These are phyloP conservation scores for Sisymbrium irio DNA, from an alignment of 345 rosid species.

Conservation along the genomic window DNA sequence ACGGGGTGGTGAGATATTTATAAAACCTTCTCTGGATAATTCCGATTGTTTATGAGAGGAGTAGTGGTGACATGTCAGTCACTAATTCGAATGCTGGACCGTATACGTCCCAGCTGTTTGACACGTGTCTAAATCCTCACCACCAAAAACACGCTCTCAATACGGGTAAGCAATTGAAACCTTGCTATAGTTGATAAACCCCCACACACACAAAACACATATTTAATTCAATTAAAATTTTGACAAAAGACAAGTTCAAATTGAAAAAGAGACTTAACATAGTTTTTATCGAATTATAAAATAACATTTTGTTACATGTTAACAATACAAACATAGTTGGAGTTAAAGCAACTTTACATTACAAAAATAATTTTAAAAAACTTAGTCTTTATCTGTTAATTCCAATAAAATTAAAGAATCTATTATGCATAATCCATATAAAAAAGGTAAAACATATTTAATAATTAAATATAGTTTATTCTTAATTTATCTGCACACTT, in stretches of 20 bases:
- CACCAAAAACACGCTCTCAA: background rate
- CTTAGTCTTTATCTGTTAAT: background rate
- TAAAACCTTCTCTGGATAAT: slow-evolving; percentile 21
- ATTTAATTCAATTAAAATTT: background rate
- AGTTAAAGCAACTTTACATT: background rate
- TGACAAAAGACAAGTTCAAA: background rate
- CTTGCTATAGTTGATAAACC: background rate
- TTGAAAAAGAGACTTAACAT: background rate
- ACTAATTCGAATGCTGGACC: background rate
- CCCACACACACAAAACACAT: background rate
- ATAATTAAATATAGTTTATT: too few relatives aligned
- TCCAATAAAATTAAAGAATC: background rate
- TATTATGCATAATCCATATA: too few relatives aligned
- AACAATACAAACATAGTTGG: background rate
- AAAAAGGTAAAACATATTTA: too few relatives aligned
- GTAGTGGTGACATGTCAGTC: slow-evolving; percentile 2
- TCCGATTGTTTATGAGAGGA: slow-evolving; percentile 16
- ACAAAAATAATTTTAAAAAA: too few relatives aligned
- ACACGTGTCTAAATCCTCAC: slow-evolving; percentile 22
- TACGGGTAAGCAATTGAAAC: slow-evolving; percentile 29
- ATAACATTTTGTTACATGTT: background rate
- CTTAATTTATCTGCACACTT: too few relatives aligned
- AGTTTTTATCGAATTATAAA: too few relatives aligned
- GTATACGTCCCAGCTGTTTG: background rate
- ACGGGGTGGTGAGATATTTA: slow-evolving; percentile 20